A percentile compares a stretch with the other conserved stretches of the same genome.
Conservation (phyloP, 768 basidiomycete species). For the Pisolithus sp. region DNA sequence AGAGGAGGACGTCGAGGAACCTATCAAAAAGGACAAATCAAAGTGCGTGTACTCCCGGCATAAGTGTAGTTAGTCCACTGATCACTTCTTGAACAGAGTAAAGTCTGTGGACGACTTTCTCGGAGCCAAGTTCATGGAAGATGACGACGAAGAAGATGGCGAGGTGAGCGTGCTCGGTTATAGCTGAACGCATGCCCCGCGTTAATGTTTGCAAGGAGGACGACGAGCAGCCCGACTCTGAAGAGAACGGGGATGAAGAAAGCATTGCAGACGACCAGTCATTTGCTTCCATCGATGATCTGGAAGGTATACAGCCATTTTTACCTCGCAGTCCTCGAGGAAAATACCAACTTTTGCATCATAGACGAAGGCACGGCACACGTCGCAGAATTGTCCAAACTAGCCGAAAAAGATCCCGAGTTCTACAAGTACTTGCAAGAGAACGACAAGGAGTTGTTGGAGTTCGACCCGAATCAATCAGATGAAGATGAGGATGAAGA, state of each 20-base stretch:
- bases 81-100: constrained; percentile 8
- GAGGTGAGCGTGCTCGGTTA: constrained; percentile 24
- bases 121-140: constrained; percentile 66
- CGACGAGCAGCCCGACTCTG: constrained; percentile 21
- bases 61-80: background rate
- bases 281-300: constrained; percentile 72
- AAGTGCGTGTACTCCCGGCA: constrained; percentile 8
- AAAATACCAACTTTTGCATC: background rate
- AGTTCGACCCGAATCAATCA: constrained; percentile 53
- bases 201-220: constrained; percentile 13
- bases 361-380: constrained; percentile 71
- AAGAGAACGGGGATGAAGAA: constrained; percentile 39
- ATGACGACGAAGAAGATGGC: constrained; percentile 47
- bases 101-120: constrained; percentile 71
- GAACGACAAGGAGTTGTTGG: constrained; percentile 86
- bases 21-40: background rate
- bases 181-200: background rate
- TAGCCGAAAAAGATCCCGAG: constrained; percentile 96
- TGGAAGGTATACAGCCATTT: constrained; percentile 46
- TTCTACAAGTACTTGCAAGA: constrained; percentile 98
- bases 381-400: constrained; percentile 74
- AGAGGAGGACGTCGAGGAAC: constrained; percentile 21
- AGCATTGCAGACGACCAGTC: constrained; percentile 51
- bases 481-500: constrained; percentile 49
- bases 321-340: background rate